Percentiles rank a stretch among this genome's conserved stretches.
phyloP scores from a whole-genome alignment of 768 basidiomycete species.

The Lactarius deliciosus region DNA sequence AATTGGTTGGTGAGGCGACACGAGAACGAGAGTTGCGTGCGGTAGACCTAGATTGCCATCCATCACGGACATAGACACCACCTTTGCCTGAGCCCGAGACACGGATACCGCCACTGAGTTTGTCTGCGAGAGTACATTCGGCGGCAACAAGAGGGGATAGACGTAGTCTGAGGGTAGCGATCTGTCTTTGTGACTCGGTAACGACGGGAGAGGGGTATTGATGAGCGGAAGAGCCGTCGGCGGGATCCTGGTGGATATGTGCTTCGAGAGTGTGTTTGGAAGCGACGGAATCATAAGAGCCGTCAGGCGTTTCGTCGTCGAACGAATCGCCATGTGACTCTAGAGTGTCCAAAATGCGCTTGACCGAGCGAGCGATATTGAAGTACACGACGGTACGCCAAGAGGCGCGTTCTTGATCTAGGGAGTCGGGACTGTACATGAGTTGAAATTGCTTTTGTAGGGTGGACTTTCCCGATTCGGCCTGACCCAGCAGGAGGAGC shows the following conservation, averaged over 20 bases:
- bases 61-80: constrained; percentile 72
- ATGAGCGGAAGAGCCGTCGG: constrained; percentile 10
- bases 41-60: constrained; percentile 74
- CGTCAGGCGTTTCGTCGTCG: constrained; percentile 21
- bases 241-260: constrained; percentile 2
- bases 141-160: constrained; percentile 59
- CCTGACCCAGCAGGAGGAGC: constrained; percentile 75
- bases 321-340: constrained; percentile 34
- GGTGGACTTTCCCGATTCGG: constrained; percentile 76
- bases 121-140: constrained; percentile 65
- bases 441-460: constrained; percentile 80
- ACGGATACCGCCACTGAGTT: constrained; percentile 70
- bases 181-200: constrained; percentile 25
- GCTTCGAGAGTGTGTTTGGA: constrained; percentile 18
- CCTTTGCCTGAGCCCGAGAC: constrained; percentile 77
- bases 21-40: constrained; percentile 35
- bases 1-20: constrained; percentile 5
- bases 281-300: constrained; percentile 12
- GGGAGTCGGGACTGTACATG: constrained; percentile 70
- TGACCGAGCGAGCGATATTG: constrained; percentile 55
- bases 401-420: constrained; percentile 67
- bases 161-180: constrained; percentile 49
- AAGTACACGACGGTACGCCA: constrained; percentile 83
- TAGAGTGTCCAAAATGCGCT: constrained; percentile 37
- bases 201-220: constrained; percentile 6